These are phyloP conservation scores for Lotus japonicus DNA, from an alignment of 306 rosid species.

Conservation along the genomic window DNA sequence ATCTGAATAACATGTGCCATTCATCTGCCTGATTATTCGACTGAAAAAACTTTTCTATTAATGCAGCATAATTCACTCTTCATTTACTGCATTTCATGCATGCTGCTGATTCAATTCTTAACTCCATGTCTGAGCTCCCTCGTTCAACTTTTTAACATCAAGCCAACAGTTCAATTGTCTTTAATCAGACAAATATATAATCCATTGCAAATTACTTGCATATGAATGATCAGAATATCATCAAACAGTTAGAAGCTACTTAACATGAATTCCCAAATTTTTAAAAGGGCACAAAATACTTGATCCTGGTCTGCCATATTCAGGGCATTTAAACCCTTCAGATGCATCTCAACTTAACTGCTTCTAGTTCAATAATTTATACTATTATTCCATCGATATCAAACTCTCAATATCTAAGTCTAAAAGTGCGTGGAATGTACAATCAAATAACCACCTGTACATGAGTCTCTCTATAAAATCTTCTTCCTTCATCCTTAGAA, in stretches of 20 bases:
- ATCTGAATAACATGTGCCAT: neutral
- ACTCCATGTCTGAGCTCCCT: neutral
- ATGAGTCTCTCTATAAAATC: conserved; percentile 98
- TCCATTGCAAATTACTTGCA: conserved; percentile 7
- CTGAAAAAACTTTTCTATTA: neutral
- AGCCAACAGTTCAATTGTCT: conserved; percentile 1
- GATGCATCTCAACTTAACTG: no score
- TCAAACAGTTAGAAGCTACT: no score
- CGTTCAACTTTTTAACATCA: conserved; percentile 7
- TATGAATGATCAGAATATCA: neutral
- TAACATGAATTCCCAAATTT: no score
- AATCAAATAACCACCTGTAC: conserved; percentile 75
- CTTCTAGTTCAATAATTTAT: conserved; percentile 1
- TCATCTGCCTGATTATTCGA: neutral
- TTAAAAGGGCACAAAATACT: no score
- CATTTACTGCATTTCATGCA: neutral
- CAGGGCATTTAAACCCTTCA: no score
- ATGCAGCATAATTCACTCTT: neutral
- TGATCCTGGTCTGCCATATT: no score
- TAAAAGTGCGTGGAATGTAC: conserved; percentile 18
- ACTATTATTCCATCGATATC: conserved; percentile 1
- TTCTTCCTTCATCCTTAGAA: conserved; percentile 97
- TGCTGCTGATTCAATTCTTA: conserved; percentile 5
- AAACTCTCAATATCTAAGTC: conserved; percentile 21
- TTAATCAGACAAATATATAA: neutral